Conservation (phyloP, 2,329 filamentous ascomycete species). For the Claviceps sp. region DNA sequence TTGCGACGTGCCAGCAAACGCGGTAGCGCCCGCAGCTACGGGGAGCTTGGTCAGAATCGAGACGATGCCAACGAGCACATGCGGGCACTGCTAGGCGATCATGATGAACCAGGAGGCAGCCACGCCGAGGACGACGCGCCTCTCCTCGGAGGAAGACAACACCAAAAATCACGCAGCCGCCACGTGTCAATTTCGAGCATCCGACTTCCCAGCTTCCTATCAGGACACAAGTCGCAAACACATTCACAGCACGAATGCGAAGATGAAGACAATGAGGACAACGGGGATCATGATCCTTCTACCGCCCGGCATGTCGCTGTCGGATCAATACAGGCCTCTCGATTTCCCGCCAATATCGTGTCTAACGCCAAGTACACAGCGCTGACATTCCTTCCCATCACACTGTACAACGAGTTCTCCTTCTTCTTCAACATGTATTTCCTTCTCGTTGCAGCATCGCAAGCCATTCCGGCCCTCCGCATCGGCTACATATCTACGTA, state of each 20-base stretch:
- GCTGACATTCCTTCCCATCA: conserved; percentile 85
- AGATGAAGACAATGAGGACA: conserved; percentile 32
- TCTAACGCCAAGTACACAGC: conserved; percentile 98
- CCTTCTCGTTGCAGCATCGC: conserved; percentile 83
- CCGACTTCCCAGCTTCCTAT: conserved; percentile 56
- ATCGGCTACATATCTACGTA: conserved; percentile 96
- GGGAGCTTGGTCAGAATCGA: conserved; percentile 43
- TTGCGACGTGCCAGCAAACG: conserved; percentile 43
- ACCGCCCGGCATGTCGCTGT: conserved; percentile 64
- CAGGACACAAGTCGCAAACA: conserved; percentile 12
- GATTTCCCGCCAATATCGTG: conserved; percentile 80
- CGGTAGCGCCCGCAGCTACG: conserved; percentile 36
- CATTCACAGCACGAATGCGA: conserved; percentile 15
- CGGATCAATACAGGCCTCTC: conserved; percentile 56
- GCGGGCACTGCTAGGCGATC: conserved; percentile 51
- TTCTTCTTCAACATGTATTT: conserved; percentile 99
- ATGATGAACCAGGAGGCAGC: conserved; percentile 44
- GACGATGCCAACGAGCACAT: conserved; percentile 52
- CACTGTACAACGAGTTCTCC: conserved; percentile 96
- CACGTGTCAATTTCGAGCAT: conserved; percentile 34
- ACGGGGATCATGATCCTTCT: conserved; percentile 48
- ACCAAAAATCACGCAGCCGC: conserved; percentile 14
- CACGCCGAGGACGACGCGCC: conserved; percentile 58
- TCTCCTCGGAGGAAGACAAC: conserved; percentile 40
- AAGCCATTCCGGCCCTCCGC: conserved; percentile 75